Evolutionary conservation across 768 basidiomycete species (phyloP), one percentile per base, ranked within the genome.

Genomic region (Mycena metata): DNA sequence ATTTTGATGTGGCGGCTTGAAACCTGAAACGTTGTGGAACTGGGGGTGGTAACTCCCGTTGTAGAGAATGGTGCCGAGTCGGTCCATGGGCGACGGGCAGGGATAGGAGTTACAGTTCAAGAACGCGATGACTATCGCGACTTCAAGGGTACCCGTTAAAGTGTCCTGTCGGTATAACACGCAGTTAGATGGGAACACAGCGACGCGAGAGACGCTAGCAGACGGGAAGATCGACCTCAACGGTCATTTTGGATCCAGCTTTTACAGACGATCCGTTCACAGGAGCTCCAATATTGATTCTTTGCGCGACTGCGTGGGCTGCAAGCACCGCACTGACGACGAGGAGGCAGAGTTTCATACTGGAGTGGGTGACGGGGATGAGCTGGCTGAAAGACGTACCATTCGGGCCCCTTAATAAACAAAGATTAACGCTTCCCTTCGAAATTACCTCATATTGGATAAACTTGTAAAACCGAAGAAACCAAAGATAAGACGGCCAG

Each of bases 221-320:
- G 67, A 82, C 80, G 0, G 78, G 79, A 15, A 75, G 70, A 57
- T 77, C 73, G 42, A 83, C 73, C 45, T 81, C 74, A 39, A 82
- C 81, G 13, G 75, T 80, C 56, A 83, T 63, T 35, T 71, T 73
- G 45, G 64, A 50, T 1, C 80, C 80, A 15, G 77, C 62, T 3
- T 51, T 66, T 43, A 82, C 67, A 2, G 62, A 69, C 9, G 68
- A 49, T 19, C 72, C 73, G 4, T 71, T 65, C 2, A 66, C 49
- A 1, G 81, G 82, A 16, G 69, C 59, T 2, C 71, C 80, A 24
- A 83, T 80, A 21, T 49, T n/a, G 63, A 82, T 76, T 24, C 56
- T 67, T 73, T 83, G 82, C 24, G 74, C 79, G 56, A 73, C 42
- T 46, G 70, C 70, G 46, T 70, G n/a, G 30, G 69, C 21, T 11